Base-by-base conservation (phyloP, 306 rosid genomes). In the Gastrolobium bilobum region DNA sequence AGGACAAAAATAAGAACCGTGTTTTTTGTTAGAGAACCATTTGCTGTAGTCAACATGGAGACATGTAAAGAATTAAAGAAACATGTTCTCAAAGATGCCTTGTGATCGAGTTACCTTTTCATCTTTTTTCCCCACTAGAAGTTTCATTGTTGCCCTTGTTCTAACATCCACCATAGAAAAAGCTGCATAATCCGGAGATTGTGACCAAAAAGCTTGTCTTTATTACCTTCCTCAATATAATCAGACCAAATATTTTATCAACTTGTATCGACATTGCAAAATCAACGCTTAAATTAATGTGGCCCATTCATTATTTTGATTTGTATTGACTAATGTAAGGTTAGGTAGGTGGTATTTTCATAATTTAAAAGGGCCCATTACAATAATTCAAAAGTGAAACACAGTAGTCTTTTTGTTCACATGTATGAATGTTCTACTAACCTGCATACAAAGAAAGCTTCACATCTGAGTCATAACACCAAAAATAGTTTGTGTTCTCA, bases 291-390 rank as follows among this genome's bases (percentile, higher is more conserved):
- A n/a, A 61, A 62, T 74, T 63, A 79, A 78, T 74, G 82, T 79
- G 67, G 77, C 71, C 82, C 79, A 82, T 68, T 82, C 69, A 79
- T 82, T 79, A 69, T 79, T 37, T 82, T 48, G 63, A 68, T 68
- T 68, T 75, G 59, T 63, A 79, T 75, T 85, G 84, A 85, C 84
- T 59, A 85, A 85, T 68, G 84, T 73, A 75, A 6, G 77, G 86
- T 86, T 85, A 79, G 89, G 89, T 86, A 69, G 84, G 84, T 64
- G 84, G 81, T 84, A 79, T 79, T 86, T 75, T 86, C 84, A 79
- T 76, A 60, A 61, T 26, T 40, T 76, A 13, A 15, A 79, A 37
- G 65, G 89, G 37, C 82, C 86, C 86, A 82, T 70, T 44, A 53
- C 86, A 86, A 82, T 79, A 79, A 85, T 82, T 69, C 82, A 79